These are phyloP conservation scores for Coniochaeta hoffmannii DNA, from an alignment of 2,329 filamentous ascomycete species.

Conservation along the genomic window DNA sequence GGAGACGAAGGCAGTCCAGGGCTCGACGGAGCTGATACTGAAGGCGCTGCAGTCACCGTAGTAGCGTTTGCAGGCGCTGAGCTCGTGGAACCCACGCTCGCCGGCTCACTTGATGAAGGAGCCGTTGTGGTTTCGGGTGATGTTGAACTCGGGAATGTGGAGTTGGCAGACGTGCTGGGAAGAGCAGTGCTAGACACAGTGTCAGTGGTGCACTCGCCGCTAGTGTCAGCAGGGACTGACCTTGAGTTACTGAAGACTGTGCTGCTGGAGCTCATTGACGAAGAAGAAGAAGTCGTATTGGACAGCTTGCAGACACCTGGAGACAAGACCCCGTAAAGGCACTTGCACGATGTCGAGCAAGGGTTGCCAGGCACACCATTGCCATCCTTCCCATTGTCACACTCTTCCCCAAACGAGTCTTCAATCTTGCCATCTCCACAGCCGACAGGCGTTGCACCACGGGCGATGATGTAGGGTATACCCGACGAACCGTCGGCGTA, in stretches of 20 bases:
- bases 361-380: conserved; percentile 24
- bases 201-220: background rate
- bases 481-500: conserved; percentile 28
- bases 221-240: conserved; percentile 3
- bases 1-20: background rate
- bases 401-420: conserved; percentile 27
- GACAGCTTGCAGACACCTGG: conserved; percentile 16
- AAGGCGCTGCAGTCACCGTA: background rate
- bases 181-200: background rate
- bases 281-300: conserved; percentile 8
- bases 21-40: background rate
- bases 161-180: background rate
- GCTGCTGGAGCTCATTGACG: conserved; percentile 8
- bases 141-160: background rate
- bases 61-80: background rate
- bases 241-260: conserved; percentile 10
- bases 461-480: conserved; percentile 33
- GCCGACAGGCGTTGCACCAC: conserved; percentile 29
- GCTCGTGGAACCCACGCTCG: background rate
- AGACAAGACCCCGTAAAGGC: conserved; percentile 19
- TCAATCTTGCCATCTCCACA: conserved; percentile 31
- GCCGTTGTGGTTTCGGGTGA: background rate
- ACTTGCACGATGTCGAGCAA: conserved; percentile 31
- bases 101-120: background rate
- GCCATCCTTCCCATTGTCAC: conserved; percentile 24